Base-by-base conservation (phyloP, 108 stramenopile genomes). In the Phaeodactylum tricornutum region DNA sequence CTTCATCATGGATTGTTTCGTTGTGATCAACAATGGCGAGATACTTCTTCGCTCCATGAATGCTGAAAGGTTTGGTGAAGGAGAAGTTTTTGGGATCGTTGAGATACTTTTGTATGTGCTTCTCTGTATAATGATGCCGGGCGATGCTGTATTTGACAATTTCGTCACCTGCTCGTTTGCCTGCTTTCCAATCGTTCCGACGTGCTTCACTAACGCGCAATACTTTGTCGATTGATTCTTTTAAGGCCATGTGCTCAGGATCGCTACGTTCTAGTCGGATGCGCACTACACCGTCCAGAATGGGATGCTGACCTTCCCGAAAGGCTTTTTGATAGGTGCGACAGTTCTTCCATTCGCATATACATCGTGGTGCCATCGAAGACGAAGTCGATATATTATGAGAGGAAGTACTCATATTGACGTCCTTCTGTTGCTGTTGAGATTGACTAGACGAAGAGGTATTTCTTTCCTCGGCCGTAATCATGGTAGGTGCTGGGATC, bases 281-380 rank as follows among this genome's bases (percentile, higher is more conserved):
- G 23, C 64, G 64, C 31, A 73, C 45, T n/a, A 73, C 65, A 2
- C 71, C 71, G 55, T 66, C 66, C 41, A 57, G 66, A 4, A 66
- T 6, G 14, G 65, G 61, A 33, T 73, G 71, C 21, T 53, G 52
- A 44, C 39, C 55, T 33, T 62, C 61, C 11, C 61, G 38, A 24
- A 66, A 57, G 8, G 50, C 59, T 47, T 73, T 73, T 59, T 73
- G 71, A 54, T 62, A 73, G 4, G 57, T 58, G 4, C 71, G 60
- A 33, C 71, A 73, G 33, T 67, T 34, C 38, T 59, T 73, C 71
- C 71, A 73, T 27, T 56, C 59, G 42, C 71, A 73, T 34, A 66
- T 55, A 37, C 71, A 73, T 33, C 63, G 66, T 12, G 71, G 71
- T 0, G 66, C 25, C 14, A 50, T 22, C 2, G 37, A 2, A 20